A percentile compares a stretch with the other conserved stretches of the same genome.
phyloP scores from a whole-genome alignment of 768 basidiomycete genomes.

The Kwoniella bestiolae region DNA sequence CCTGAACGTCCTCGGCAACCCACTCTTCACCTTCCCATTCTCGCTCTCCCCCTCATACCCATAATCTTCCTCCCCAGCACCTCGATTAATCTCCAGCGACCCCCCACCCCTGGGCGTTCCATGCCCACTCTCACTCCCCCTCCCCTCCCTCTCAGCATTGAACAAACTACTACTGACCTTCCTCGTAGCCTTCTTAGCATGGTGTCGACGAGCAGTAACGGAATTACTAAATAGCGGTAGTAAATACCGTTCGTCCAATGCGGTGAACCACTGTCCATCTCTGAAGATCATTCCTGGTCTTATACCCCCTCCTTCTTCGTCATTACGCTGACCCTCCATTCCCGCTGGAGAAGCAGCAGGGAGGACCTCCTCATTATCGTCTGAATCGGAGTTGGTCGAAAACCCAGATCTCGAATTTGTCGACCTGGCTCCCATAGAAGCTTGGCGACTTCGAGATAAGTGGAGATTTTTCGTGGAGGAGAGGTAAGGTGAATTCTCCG shows the following conservation, averaged over 20 bases:
- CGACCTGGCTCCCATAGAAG: constrained; percentile 9
- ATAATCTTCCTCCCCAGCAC: constrained; percentile 31
- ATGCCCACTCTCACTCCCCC: constrained; percentile 37
- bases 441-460: constrained; percentile 19
- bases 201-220: constrained; percentile 53
- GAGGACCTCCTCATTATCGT: constrained; percentile 49
- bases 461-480: constrained; percentile 14
- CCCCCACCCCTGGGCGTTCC: constrained; percentile 40
- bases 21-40: constrained; percentile 54
- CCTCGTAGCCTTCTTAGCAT: constrained; percentile 39
- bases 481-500: constrained; percentile 45
- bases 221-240: constrained; percentile 73
- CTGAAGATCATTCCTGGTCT: constrained; percentile 57
- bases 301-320: constrained; percentile 19
- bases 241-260: constrained; percentile 90
- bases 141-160: constrained; percentile 20
- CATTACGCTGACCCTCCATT: constrained; percentile 26
- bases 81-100: constrained; percentile 43
- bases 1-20: constrained; percentile 52
- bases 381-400: constrained; percentile 48
- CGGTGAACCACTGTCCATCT: constrained; percentile 94
- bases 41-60: constrained; percentile 50
- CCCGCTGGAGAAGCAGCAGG: constrained; percentile 21
- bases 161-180: constrained; percentile 34
- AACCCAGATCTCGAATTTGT: constrained; percentile 44